Evolutionary conservation across 2,329 filamentous ascomycete species (phyloP).

Genomic region (Cercospora nicotianae): DNA sequence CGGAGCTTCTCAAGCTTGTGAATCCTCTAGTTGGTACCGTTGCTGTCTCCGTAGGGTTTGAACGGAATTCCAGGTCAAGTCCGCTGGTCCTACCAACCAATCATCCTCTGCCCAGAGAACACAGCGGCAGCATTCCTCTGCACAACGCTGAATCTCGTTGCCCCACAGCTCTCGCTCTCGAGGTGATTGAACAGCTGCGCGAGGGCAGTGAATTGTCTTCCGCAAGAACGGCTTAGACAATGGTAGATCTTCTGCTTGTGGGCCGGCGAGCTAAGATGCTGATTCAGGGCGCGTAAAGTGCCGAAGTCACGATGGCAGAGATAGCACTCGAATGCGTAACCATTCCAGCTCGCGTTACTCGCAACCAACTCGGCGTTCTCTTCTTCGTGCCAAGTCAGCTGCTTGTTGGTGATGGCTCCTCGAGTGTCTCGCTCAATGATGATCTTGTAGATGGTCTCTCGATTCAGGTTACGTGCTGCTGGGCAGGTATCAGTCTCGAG

Average conservation of each 20-base stretch:
- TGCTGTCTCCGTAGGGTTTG: too few relatives aligned
- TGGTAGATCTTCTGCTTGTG: conserved; percentile 53
- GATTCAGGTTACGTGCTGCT: conserved; percentile 47
- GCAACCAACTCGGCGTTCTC: conserved; percentile 40
- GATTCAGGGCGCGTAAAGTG: conserved; percentile 43
- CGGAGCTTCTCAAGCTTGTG: too few relatives aligned
- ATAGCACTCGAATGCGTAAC: conserved; percentile 53
- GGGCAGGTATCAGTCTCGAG: conserved; percentile 58
- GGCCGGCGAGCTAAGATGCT: conserved; percentile 56
- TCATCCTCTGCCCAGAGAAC: conserved; percentile 22
- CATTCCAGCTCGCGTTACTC: conserved; percentile 49
- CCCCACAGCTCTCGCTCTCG: conserved; percentile 48
- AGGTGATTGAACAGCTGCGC: conserved; percentile 49
- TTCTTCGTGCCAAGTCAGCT: conserved; percentile 49
- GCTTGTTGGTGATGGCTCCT: conserved; percentile 54
- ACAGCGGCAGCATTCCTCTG: conserved; percentile 34
- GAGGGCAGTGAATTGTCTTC: conserved; percentile 42
- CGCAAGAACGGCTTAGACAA: conserved; percentile 46
- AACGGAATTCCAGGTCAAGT: too few relatives aligned
- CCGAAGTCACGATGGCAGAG: conserved; percentile 53
- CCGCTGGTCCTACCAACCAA: conserved; percentile 13
- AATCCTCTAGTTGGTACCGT: too few relatives aligned
- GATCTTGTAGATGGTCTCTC: conserved; percentile 50
- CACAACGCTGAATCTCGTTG: conserved; percentile 45
- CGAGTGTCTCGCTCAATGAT: conserved; percentile 51